A percentile compares a stretch with the other conserved stretches of the same genome.
These are phyloP conservation scores for Nigrospora oryzae DNA, from an alignment of 2,329 filamentous ascomycete species.

Conservation along the genomic window DNA sequence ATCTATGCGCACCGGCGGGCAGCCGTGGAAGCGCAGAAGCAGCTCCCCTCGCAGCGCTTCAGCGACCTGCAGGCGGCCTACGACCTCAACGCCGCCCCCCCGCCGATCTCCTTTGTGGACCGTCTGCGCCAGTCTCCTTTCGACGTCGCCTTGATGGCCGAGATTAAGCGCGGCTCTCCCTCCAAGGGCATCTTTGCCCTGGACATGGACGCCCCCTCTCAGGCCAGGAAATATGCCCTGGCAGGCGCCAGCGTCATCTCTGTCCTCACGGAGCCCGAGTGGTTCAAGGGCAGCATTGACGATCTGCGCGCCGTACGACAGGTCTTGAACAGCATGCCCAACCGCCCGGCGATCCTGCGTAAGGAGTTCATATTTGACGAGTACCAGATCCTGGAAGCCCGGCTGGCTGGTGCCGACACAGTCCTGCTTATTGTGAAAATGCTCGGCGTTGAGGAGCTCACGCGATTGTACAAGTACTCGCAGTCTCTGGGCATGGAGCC, in stretches of 20 bases:
- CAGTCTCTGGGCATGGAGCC: slow-evolving; percentile 92
- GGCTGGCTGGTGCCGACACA: slow-evolving; percentile 88
- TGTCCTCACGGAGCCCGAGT: slow-evolving; percentile 95
- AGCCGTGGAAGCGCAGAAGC: slow-evolving; percentile 71
- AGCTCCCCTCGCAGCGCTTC: slow-evolving; percentile 75
- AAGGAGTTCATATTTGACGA: slow-evolving; percentile 99
- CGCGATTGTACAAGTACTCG: slow-evolving; percentile 80
- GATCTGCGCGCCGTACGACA: slow-evolving; percentile 82
- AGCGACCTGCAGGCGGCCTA: slow-evolving; percentile 82
- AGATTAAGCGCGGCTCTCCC: slow-evolving; percentile 93
- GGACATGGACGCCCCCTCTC: slow-evolving; percentile 76
- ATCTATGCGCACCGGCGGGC: slow-evolving; percentile 80
- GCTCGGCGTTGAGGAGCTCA: slow-evolving; percentile 69
- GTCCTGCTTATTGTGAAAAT: slow-evolving; percentile 97
- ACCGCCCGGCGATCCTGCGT: slow-evolving; percentile 81
- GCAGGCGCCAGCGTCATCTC: slow-evolving; percentile 96
- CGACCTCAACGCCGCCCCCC: slow-evolving; percentile 74
- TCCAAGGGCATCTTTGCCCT: slow-evolving; percentile 93
- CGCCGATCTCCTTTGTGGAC: slow-evolving; percentile 71
- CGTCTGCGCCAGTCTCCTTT: slow-evolving; percentile 76
- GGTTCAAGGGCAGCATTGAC: slow-evolving; percentile 98
- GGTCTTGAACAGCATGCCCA: slow-evolving; percentile 83
- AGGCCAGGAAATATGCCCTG: slow-evolving; percentile 85
- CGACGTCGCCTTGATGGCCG: slow-evolving; percentile 88
- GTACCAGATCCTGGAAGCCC: slow-evolving; percentile 93